Percentiles rank a stretch among this genome's conserved stretches.
phyloP scores from a whole-genome alignment of 2,329 filamentous ascomycete species.

The Colletotrichum camelliae region DNA sequence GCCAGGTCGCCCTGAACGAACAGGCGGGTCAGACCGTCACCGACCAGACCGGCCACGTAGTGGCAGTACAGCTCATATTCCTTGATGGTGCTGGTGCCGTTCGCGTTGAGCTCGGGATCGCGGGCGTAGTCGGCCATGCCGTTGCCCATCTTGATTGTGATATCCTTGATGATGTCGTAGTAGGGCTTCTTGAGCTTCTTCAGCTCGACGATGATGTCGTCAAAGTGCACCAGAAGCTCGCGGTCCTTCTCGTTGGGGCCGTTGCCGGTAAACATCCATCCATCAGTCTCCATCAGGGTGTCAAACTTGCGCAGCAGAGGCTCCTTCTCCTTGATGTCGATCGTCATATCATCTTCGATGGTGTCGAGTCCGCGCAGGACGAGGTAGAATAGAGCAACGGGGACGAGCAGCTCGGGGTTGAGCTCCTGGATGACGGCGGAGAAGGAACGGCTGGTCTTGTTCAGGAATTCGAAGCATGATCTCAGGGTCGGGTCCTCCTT shows the following conservation, averaged over 20 bases:
- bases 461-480: constrained; percentile 85
- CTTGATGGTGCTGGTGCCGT: constrained; percentile 80
- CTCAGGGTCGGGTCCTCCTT: constrained; percentile 78
- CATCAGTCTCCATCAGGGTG: constrained; percentile 77
- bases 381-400: constrained; percentile 91
- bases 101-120: constrained; percentile 80
- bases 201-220: constrained; percentile 84
- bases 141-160: constrained; percentile 93
- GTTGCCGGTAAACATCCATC: constrained; percentile 89
- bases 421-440: constrained; percentile 92
- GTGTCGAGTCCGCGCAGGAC: constrained; percentile 92
- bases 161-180: constrained; percentile 86
- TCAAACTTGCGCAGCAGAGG: constrained; percentile 86
- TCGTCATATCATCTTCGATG: constrained; percentile 98
- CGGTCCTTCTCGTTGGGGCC: constrained; percentile 93
- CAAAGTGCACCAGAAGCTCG: constrained; percentile 90
- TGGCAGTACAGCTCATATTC: constrained; percentile 98
- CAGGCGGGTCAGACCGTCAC: constrained; percentile 87
- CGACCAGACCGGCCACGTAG: constrained; percentile 98
- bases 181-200: constrained; percentile 88
- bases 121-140: constrained; percentile 97
- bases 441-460: constrained; percentile 92
- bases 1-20: constrained; percentile 89
- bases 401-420: constrained; percentile 90
- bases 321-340: constrained; percentile 81